These are phyloP conservation scores for Beauveria sp. DNA, from an alignment of 2,329 filamentous ascomycete genomes.

Conservation along the genomic window DNA sequence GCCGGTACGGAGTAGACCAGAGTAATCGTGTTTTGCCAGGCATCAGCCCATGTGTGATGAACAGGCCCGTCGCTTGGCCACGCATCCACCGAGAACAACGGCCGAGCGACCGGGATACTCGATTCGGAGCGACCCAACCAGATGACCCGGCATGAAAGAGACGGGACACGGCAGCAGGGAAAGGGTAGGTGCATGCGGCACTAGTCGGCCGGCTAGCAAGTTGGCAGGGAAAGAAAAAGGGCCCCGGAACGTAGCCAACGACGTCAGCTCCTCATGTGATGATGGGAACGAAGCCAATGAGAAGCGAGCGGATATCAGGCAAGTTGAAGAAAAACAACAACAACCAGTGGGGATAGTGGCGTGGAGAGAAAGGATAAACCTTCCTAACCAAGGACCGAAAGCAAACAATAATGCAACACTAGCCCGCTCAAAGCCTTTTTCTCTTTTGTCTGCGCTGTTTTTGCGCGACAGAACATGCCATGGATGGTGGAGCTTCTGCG, in stretches of 20 bases:
- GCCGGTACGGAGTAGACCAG: neutral
- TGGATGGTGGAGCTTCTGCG: neutral
- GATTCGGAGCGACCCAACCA: neutral
- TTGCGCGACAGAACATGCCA: neutral
- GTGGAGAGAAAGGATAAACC: conserved; percentile 1
- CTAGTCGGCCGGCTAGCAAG: neutral
- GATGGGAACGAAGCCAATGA: conserved; percentile 3
- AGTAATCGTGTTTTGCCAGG: neutral
- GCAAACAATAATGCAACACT: neutral
- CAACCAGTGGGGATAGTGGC: neutral
- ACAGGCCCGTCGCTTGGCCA: neutral
- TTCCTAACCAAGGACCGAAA: neutral
- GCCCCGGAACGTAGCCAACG: neutral
- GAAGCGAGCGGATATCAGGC: neutral
- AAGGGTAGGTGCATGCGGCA: neutral
- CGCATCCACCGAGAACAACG: neutral
- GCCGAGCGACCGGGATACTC: conserved; percentile 4
- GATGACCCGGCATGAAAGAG: neutral
- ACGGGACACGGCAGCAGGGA: neutral
- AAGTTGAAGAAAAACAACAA: neutral
- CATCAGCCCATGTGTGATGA: neutral
- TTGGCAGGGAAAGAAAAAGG: neutral
- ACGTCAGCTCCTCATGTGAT: neutral
- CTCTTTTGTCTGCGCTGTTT: neutral
- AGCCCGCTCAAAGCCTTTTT: neutral